phyloP scores from a whole-genome alignment of 352 stramenopile genomes.

The Phytophthora nicotianae region DNA sequence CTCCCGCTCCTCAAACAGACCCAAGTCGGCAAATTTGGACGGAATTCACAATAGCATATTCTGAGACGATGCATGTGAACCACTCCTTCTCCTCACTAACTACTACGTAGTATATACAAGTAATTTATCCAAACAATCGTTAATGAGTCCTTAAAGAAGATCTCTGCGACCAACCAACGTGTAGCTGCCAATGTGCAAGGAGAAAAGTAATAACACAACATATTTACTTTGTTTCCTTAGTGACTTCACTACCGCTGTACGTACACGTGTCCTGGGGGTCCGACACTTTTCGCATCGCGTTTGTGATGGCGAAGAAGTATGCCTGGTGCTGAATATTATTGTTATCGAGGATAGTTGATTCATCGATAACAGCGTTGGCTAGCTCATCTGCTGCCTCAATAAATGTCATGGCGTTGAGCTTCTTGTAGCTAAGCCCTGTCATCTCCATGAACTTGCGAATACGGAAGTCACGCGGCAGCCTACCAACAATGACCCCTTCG shows the following conservation, averaged over 20 bases:
- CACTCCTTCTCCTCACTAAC: no score
- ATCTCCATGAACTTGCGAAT: slow-evolving; percentile 64
- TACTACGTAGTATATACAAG: no score
- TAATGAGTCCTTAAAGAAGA: no score
- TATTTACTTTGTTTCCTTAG: not conserved
- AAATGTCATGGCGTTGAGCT: slow-evolving; percentile 46
- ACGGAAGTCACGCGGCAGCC: slow-evolving; percentile 49
- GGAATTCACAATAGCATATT: no score
- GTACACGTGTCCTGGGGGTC: not conserved
- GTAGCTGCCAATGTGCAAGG: no score
- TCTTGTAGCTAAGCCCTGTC: slow-evolving; percentile 38
- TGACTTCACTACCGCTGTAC: not conserved
- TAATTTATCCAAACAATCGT: no score
- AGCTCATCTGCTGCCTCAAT: slow-evolving; percentile 39
- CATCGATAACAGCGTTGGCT: slow-evolving; percentile 7
- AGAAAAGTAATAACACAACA: no score
- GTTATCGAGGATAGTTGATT: slow-evolving; percentile 29
- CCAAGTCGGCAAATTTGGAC: no score
- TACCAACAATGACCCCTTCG: slow-evolving; percentile 32
- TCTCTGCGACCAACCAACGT: no score
- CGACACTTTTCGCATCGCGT: not conserved
- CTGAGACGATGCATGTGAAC: no score
- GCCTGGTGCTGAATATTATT: not conserved
- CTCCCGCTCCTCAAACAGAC: no score
- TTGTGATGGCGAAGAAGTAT: slow-evolving; percentile 1